Conservation (phyloP, 129 eudicot species). For the Helianthus tuberosus region DNA sequence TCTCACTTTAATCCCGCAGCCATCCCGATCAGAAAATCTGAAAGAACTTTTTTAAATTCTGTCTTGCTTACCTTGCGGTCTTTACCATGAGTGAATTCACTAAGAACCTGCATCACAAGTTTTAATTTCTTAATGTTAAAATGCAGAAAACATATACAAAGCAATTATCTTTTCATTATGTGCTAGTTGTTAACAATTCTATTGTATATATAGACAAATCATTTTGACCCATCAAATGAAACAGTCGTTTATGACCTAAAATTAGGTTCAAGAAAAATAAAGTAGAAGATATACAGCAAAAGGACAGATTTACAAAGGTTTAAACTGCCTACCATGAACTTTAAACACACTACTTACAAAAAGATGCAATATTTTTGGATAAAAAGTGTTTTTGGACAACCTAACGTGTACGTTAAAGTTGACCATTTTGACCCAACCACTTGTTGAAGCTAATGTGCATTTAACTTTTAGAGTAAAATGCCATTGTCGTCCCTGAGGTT, state of each 20-base stretch:
- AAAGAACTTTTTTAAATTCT: constrained; percentile 73
- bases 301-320: too few relatives aligned
- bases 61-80: constrained; percentile 76
- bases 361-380: too few relatives aligned
- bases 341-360: too few relatives aligned
- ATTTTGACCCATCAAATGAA: constrained; percentile 15
- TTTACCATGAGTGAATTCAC: constrained; percentile 85
- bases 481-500: too few relatives aligned
- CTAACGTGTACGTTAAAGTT: too few relatives aligned
- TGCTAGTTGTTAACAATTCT: constrained; percentile 16
- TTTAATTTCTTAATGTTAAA: constrained; percentile 1
- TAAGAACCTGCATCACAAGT: constrained; percentile 62
- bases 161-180: neutral
- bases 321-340: too few relatives aligned
- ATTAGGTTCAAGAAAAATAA: too few relatives aligned
- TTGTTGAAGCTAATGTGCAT: too few relatives aligned
- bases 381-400: too few relatives aligned
- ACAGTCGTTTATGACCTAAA: constrained; percentile 22
- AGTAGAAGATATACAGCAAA: too few relatives aligned
- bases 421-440: too few relatives aligned
- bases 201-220: constrained; percentile 17
- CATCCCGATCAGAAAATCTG: constrained; percentile 93
- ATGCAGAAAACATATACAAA: constrained; percentile 3
- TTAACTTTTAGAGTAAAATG: too few relatives aligned
- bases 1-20: constrained; percentile 92